Evolutionary conservation across 805 yeast species (phyloP).

Genomic region (Ogataea ganodermae): DNA sequence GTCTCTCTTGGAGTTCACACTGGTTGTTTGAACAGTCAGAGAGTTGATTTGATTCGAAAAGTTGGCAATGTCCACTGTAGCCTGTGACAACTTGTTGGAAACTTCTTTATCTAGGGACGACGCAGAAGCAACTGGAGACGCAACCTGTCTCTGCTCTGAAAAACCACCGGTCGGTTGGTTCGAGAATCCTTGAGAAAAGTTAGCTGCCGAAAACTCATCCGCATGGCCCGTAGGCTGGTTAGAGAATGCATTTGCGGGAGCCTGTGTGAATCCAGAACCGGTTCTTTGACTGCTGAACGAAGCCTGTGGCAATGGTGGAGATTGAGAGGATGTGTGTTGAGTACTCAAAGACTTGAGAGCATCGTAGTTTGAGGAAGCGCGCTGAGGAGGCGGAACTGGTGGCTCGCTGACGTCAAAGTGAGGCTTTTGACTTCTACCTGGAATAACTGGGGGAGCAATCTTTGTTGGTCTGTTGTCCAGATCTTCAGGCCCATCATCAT

Average conservation of each 20-base stretch:
- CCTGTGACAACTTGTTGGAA: slow-evolving; percentile 69
- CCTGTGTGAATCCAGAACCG: slow-evolving; percentile 1
- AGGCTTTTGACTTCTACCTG: slow-evolving; percentile 40
- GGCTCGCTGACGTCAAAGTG: slow-evolving; percentile 26
- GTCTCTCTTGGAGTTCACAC: slow-evolving; percentile 66
- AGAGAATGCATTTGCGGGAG: slow-evolving; percentile 3
- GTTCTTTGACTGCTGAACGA: slow-evolving; percentile 11
- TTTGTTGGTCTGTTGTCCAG: slow-evolving; percentile 27
- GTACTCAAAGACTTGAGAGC: slow-evolving; percentile 39
- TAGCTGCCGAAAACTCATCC: slow-evolving; percentile 6
- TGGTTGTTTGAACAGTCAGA: slow-evolving; percentile 70
- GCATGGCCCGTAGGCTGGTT: slow-evolving; percentile 5
- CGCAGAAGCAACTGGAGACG: slow-evolving; percentile 9
- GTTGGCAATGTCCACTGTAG: slow-evolving; percentile 85
- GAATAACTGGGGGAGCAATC: slow-evolving; percentile 34
- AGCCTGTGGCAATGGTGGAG: slow-evolving; percentile 24
- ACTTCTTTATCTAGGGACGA: slow-evolving; percentile 58
- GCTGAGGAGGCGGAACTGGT: slow-evolving; percentile 14
- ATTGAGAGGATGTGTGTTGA: slow-evolving; percentile 13
- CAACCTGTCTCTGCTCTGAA: slow-evolving; percentile 6
- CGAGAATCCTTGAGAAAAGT: slow-evolving; percentile 10
- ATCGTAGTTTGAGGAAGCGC: slow-evolving; percentile 44
- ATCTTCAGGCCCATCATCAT: slow-evolving; percentile 40
- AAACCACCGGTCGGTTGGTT: slow-evolving; percentile 22
- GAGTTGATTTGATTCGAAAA: slow-evolving; percentile 83